phyloP scores from a whole-genome alignment of 176 grass and related monocot species.

The Bothriochloa decipiens region DNA sequence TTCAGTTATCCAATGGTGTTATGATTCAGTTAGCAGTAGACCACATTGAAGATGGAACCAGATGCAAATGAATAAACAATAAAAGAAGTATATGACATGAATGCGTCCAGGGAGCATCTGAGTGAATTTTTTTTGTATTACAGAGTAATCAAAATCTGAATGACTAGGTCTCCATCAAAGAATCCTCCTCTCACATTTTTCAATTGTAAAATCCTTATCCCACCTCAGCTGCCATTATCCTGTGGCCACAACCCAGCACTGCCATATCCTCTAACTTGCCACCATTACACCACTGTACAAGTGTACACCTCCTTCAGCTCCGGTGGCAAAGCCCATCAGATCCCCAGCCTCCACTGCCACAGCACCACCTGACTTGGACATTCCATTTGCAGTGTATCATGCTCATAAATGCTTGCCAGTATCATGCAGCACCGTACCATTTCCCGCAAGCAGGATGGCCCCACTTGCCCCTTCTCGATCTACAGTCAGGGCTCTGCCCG shows the following conservation, averaged over 20 bases:
- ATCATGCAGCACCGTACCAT: neutral
- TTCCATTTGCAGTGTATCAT: neutral
- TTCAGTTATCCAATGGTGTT: neutral
- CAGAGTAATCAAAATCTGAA: neutral
- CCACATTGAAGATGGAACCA: neutral
- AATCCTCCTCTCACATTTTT: neutral
- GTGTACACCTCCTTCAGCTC: neutral
- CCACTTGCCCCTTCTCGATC: neutral
- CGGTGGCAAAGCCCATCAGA: neutral
- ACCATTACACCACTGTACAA: neutral
- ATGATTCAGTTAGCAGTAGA: neutral
- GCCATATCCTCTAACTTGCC: neutral
- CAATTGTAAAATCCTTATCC: neutral
- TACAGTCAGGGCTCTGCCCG: neutral
- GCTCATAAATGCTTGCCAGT: neutral
- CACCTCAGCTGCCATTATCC: neutral
- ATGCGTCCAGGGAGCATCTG: neutral
- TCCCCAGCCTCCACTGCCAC: neutral
- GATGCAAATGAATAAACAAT: neutral
- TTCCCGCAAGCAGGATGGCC: neutral
- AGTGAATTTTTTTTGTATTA: neutral
- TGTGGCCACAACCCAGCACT: neutral
- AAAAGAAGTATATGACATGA: neutral
- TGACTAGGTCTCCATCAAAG: neutral
- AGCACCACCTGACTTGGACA: neutral